phyloP scores from a whole-genome alignment of 495 filamentous ascomycete species.

The Penicillium samsonianum region DNA sequence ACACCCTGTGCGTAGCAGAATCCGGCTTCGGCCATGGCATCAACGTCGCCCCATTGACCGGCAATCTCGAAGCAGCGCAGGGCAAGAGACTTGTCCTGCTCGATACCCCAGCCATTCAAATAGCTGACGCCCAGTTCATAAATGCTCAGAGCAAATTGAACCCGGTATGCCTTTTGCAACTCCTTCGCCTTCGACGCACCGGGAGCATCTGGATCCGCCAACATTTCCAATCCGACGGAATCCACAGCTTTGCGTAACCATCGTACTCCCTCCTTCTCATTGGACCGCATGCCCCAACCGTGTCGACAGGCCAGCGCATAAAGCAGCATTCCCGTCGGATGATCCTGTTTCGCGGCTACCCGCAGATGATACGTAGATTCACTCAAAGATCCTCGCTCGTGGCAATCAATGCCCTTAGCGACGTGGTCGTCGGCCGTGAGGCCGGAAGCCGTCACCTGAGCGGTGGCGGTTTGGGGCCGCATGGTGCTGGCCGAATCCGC shows the following conservation, averaged over 20 bases:
- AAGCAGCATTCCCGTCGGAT: slow-evolving; percentile 91
- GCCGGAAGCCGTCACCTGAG: slow-evolving; percentile 46
- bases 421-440: slow-evolving; percentile 85
- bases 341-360: slow-evolving; percentile 78
- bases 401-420: slow-evolving; percentile 79
- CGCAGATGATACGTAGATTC: slow-evolving; percentile 96
- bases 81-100: slow-evolving; percentile 85
- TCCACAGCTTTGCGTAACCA: slow-evolving; percentile 92
- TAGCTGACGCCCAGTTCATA: slow-evolving; percentile 97
- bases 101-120: slow-evolving; percentile 96
- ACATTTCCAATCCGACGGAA: slow-evolving; percentile 76
- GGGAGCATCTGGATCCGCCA: slow-evolving; percentile 67
- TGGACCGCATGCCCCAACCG: slow-evolving; percentile 95
- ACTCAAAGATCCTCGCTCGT: slow-evolving; percentile 79
- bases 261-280: slow-evolving; percentile 81
- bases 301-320: slow-evolving; percentile 97
- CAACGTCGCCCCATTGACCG: slow-evolving; percentile 93
- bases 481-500: slow-evolving; percentile 68
- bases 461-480: slow-evolving; percentile 54
- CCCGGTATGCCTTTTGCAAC: slow-evolving; percentile 72
- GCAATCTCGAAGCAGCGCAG: slow-evolving; percentile 95
- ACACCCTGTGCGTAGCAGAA: slow-evolving; percentile 86
- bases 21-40: slow-evolving; percentile 84
- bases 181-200: slow-evolving; percentile 67
- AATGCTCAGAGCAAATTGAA: slow-evolving; percentile 90